Conservation (phyloP, 495 filamentous ascomycete genomes). For the Daldinia decipiens region DNA sequence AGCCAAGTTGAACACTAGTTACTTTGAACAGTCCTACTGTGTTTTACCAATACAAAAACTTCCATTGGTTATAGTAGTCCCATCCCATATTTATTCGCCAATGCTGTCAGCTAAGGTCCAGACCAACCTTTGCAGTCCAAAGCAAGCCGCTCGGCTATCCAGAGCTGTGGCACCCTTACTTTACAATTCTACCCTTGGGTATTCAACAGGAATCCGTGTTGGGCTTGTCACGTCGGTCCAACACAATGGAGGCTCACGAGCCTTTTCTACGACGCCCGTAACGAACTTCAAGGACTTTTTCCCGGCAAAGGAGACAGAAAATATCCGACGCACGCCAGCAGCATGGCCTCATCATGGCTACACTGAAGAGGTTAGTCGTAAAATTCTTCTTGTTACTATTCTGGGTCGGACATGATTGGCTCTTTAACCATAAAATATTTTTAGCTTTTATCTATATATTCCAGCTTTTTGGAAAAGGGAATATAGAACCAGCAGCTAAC, state of each 20-base stretch:
- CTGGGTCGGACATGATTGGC: not conserved
- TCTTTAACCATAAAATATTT: not conserved
- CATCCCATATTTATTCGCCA: constrained; percentile 15
- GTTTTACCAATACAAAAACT: constrained; percentile 15
- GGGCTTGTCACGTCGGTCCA: constrained; percentile 39
- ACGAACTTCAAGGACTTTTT: constrained; percentile 58
- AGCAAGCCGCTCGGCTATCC: constrained; percentile 49
- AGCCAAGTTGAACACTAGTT: constrained; percentile 21
- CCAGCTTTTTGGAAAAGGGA: not conserved
- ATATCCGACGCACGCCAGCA: constrained; percentile 62
- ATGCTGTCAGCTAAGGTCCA: constrained; percentile 47
- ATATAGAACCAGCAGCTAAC: constrained; percentile 23
- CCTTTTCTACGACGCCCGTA: constrained; percentile 56
- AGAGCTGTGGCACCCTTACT: constrained; percentile 43
- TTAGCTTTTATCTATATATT: not conserved
- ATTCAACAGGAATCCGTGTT: constrained; percentile 43
- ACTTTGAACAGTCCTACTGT: constrained; percentile 10
- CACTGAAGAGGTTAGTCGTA: constrained; percentile 50
- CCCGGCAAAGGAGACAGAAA: constrained; percentile 57
- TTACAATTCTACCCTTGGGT: constrained; percentile 35
- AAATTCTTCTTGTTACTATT: not conserved
- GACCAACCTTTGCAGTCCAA: constrained; percentile 50
- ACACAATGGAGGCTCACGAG: constrained; percentile 35
- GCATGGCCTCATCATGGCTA: constrained; percentile 77
- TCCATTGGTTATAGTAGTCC: constrained; percentile 21